A percentile compares a stretch with the other conserved stretches of the same genome.
Evolutionary conservation across 1,139 yeast species (phyloP).

Genomic region (Candida tunisiensis): DNA sequence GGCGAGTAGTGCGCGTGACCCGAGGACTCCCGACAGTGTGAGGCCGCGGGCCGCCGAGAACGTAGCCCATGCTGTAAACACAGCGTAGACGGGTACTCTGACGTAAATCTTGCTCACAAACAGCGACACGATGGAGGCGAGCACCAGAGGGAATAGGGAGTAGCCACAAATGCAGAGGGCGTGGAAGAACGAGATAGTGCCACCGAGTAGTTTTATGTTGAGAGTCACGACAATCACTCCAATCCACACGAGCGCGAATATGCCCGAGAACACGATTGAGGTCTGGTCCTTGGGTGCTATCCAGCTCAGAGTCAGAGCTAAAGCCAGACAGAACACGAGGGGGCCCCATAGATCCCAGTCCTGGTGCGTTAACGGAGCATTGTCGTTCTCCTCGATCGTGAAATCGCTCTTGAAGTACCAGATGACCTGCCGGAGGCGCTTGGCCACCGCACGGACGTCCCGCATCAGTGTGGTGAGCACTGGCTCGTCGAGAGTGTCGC

Average conservation of each 20-base stretch:
- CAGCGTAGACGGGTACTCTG: slow-evolving; percentile 33
- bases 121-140: slow-evolving; percentile 46
- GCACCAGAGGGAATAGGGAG: slow-evolving; percentile 59
- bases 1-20: slow-evolving; percentile 55
- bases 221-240: slow-evolving; percentile 36
- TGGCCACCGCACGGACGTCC: slow-evolving; percentile 50
- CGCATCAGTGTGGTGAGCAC: slow-evolving; percentile 51
- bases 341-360: slow-evolving; percentile 95
- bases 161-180: slow-evolving; percentile 74
- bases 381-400: slow-evolving; percentile 8
- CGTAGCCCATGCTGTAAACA: slow-evolving; percentile 55
- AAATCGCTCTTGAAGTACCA: slow-evolving; percentile 23
- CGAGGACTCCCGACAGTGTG: slow-evolving; percentile 50
- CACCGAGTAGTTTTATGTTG: slow-evolving; percentile 64
- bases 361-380: too few species aligned
- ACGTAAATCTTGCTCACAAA: slow-evolving; percentile 37
- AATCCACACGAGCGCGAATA: slow-evolving; percentile 41
- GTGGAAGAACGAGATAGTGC: slow-evolving; percentile 55
- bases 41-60: slow-evolving; percentile 52
- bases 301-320: slow-evolving; percentile 34
- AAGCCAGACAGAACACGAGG: slow-evolving; percentile 47
- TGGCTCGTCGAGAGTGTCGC: slow-evolving; percentile 77
- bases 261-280: slow-evolving; percentile 43
- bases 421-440: slow-evolving; percentile 45
- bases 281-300: slow-evolving; percentile 23